Percentiles rank a stretch among this genome's conserved stretches.
Conservation (phyloP, 352 stramenopile genomes). For the Elongisporangium undulatum region DNA sequence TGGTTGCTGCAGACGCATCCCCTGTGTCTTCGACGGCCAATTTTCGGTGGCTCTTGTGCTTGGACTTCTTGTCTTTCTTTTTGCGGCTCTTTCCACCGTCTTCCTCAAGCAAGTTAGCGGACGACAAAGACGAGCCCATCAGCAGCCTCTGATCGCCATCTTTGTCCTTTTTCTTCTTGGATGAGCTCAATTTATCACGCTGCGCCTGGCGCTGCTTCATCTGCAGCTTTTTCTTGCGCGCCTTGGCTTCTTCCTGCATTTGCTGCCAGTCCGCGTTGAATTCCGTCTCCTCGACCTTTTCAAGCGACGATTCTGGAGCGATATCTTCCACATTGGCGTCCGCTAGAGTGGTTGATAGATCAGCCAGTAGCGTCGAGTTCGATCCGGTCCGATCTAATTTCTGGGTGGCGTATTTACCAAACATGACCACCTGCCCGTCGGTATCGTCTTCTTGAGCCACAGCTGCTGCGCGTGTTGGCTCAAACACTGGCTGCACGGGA, state of each 20-base stretch:
- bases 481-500: not conserved
- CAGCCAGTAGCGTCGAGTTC: not conserved
- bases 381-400: not conserved
- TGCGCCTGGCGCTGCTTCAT: constrained; percentile 73
- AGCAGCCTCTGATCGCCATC: constrained; percentile 5
- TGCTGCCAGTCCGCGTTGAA: constrained; percentile 65
- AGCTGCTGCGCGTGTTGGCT: constrained; percentile 5
- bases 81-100: constrained; percentile 26
- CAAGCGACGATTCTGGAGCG: constrained; percentile 10
- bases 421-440: constrained; percentile 1
- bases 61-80: constrained; percentile 43
- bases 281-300: constrained; percentile 12
- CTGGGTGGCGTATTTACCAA: constrained; percentile 18
- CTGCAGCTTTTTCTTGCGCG: constrained; percentile 63
- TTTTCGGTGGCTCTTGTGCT: constrained; percentile 34
- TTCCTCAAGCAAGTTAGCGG: constrained; percentile 13
- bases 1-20: not conserved
- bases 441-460: constrained; percentile 14
- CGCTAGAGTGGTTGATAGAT: not conserved
- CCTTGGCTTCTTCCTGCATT: constrained; percentile 70
- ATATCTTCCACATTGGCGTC: constrained; percentile 1
- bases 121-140: not conserved
- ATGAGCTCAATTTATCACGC: constrained; percentile 45
- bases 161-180: constrained; percentile 13
- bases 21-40: constrained; percentile 10